These are phyloP conservation scores for Phialophora expanda DNA, from an alignment of 2,329 filamentous ascomycete species.

Conservation along the genomic window DNA sequence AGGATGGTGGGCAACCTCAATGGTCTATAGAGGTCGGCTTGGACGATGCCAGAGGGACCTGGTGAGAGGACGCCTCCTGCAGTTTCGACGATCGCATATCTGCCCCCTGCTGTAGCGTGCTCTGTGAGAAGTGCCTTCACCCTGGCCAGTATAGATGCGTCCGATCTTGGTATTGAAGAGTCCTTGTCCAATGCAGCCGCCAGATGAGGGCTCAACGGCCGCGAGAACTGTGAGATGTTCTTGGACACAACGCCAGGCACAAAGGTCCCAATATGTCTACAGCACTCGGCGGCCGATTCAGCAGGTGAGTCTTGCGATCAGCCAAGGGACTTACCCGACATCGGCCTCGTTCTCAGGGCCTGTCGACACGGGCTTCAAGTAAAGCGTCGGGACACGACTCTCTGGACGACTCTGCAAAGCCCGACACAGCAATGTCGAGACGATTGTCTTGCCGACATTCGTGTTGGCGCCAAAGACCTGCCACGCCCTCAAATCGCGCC, in stretches of 20 bases:
- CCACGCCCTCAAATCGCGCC: conserved; percentile 70
- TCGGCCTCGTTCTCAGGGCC: conserved; percentile 73
- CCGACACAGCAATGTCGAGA: conserved; percentile 73
- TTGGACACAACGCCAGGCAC: conserved; percentile 62
- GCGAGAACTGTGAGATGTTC: conserved; percentile 72
- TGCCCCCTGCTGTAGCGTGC: conserved; percentile 41
- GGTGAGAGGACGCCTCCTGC: conserved; percentile 83
- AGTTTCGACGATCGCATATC: conserved; percentile 72
- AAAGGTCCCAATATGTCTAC: conserved; percentile 68
- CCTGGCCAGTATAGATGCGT: conserved; percentile 57
- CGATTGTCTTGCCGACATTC: conserved; percentile 81
- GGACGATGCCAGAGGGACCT: conserved; percentile 73
- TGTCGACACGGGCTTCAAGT: conserved; percentile 82
- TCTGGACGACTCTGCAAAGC: conserved; percentile 58
- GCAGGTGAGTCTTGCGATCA: conserved; percentile 15
- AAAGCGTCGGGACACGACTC: conserved; percentile 60
- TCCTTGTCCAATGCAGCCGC: conserved; percentile 58
- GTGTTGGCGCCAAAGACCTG: conserved; percentile 86
- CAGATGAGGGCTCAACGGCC: conserved; percentile 78
- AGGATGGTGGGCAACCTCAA: conserved; percentile 75
- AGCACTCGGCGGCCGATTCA: neutral
- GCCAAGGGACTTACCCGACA: conserved; percentile 58
- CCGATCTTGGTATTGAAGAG: conserved; percentile 52
- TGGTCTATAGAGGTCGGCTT: conserved; percentile 77
- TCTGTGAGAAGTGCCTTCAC: conserved; percentile 53